Evolutionary conservation across 2,329 filamentous ascomycete genomes (phyloP).

Genomic region (Drechslerella coelobrocha): DNA sequence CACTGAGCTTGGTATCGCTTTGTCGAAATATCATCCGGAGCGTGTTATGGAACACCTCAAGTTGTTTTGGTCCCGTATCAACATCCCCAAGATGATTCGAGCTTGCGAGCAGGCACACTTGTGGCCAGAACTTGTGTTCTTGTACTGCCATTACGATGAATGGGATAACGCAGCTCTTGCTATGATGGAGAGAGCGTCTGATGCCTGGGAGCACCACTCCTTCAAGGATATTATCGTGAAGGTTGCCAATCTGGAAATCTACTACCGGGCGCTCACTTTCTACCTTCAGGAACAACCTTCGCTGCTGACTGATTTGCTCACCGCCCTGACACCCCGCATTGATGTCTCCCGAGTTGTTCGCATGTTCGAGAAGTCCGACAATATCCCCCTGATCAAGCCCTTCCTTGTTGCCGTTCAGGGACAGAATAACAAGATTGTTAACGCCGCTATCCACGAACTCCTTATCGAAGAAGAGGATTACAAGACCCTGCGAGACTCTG

Average conservation of each 20-base stretch:
- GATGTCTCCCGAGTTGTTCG: conserved; percentile 94
- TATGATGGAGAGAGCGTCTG: conserved; percentile 96
- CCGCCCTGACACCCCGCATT: conserved; percentile 87
- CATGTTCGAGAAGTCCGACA: conserved; percentile 98
- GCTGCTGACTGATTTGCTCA: conserved; percentile 91
- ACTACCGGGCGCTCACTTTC: conserved; percentile 73
- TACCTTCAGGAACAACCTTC: conserved; percentile 90
- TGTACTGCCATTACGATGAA: conserved; percentile 98
- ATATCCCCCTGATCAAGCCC: conserved; percentile 96
- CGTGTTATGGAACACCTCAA: conserved; percentile 98
- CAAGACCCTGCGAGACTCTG: conserved; percentile 96
- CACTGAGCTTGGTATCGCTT: conserved; percentile 86
- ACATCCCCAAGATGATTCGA: conserved; percentile 94
- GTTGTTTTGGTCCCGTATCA: conserved; percentile 97
- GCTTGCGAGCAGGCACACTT: conserved; percentile 93
- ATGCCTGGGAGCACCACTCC: conserved; percentile 98
- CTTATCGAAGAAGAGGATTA: conserved; percentile 99
- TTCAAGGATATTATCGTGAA: conserved; percentile 99
- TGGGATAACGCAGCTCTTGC: conserved; percentile 96
- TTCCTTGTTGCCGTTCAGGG: conserved; percentile 95
- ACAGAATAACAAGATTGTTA: conserved; percentile 98
- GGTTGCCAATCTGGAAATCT: conserved; percentile 97
- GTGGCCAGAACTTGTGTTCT: conserved; percentile 97
- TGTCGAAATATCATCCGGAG: conserved; percentile 94
- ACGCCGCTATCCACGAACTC: conserved; percentile 96